These are phyloP conservation scores for Kwoniella dejecticola DNA, from an alignment of 768 basidiomycete genomes.

Conservation along the genomic window DNA sequence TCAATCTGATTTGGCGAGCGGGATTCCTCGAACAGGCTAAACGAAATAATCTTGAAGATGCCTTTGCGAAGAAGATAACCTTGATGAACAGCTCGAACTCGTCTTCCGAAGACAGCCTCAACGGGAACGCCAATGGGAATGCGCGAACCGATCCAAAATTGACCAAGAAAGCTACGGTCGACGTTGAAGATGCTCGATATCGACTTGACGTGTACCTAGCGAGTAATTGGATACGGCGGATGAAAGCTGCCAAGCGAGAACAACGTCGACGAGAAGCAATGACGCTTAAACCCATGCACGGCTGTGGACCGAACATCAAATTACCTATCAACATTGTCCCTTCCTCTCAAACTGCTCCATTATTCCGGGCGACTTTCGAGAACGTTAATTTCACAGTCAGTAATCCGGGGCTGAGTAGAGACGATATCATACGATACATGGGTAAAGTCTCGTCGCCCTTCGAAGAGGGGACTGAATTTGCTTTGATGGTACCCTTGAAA, in stretches of 20 bases:
- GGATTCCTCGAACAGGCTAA: slow-evolving; percentile 72
- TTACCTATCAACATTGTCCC: slow-evolving; percentile 56
- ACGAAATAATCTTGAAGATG: slow-evolving; percentile 73
- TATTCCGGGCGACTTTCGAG: slow-evolving; percentile 68
- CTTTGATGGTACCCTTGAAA: slow-evolving; percentile 80
- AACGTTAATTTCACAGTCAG: slow-evolving; percentile 64
- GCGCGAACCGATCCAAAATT: background rate
- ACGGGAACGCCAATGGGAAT: background rate
- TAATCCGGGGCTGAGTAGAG: slow-evolving; percentile 64
- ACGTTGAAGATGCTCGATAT: slow-evolving; percentile 70
- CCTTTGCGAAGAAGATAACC: slow-evolving; percentile 76
- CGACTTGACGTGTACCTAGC: slow-evolving; percentile 71
- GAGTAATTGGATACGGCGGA: slow-evolving; percentile 69
- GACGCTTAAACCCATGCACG: slow-evolving; percentile 59
- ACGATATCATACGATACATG: slow-evolving; percentile 58
- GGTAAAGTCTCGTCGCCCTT: slow-evolving; percentile 69
- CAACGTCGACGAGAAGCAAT: slow-evolving; percentile 63
- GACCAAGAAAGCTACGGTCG: slow-evolving; percentile 59
- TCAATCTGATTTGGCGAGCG: slow-evolving; percentile 73
- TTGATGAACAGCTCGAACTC: slow-evolving; percentile 58
- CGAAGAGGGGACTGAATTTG: slow-evolving; percentile 70
- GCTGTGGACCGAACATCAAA: slow-evolving; percentile 24
- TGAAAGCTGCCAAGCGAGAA: slow-evolving; percentile 59
- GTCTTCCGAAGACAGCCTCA: slow-evolving; percentile 4
- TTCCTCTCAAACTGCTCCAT: slow-evolving; percentile 61